Base-by-base conservation (phyloP, 345 rosid genomes). In the Rhizophora mangle region DNA sequence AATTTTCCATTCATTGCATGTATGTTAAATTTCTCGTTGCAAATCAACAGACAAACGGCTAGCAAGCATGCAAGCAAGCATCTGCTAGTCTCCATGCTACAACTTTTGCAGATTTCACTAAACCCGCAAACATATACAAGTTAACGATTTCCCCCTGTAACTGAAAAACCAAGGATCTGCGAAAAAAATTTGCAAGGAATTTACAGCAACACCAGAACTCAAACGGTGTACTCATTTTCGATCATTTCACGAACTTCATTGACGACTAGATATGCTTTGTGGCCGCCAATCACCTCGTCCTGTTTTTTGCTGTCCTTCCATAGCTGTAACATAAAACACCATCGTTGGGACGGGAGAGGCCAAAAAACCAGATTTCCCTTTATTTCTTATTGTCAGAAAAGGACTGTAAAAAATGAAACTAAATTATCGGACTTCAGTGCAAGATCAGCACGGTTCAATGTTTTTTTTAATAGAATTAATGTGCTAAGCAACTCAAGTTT, bases 291-390 rank as follows among this genome's bases (percentile, higher is more conserved):
- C 47, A 91, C 87, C 76, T 91, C 96, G 6, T 64, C 96, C 75
- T 87, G 96, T 79, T 89, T 94, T 80, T 87, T 72, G 51, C 88
- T n/a, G 53, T 88, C 86, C 77, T 78, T 89, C 97, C 97, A 91
- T 30, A 91, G 73, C 97, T 94, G 85, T 51, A 72, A 59, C 26
- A 63, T 22, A 60, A 22, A 52, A 57, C 6, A 59, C 26, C 21
- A 52, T 19, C 65, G 19, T 36, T 39, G 65, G 32, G 18, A 60
- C 20, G 63, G 62, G 4, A 57, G 56, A 68, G 7, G 9, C 7
- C 4, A 13, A 32, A 34, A 16, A 34, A 37, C 24, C 24, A 10
- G 13, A 31, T 43, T 43, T 43, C 49, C 18, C 4, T 43, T 15
- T 43, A 21, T 15, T 15, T 21, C 13, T 18, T 59, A 24, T 20